Evolutionary conservation across 352 stramenopile species (phyloP).

Genomic region (Pythium angustatum): DNA sequence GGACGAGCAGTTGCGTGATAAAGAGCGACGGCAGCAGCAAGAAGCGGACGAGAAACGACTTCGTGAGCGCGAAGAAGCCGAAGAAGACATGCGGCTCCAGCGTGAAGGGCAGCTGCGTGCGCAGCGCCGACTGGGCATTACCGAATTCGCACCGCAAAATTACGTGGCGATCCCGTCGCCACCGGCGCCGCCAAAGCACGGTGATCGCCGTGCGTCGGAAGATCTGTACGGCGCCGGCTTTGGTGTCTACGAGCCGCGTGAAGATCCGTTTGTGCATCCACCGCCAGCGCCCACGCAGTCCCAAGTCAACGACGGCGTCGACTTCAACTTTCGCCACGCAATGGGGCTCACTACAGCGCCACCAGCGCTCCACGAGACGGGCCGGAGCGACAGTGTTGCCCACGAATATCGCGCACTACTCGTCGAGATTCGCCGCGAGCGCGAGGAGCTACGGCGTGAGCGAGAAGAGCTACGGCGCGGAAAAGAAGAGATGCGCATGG

Average conservation of each 20-base stretch:
- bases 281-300: conserved; percentile 29
- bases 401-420: conserved; percentile 70
- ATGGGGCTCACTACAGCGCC: conserved; percentile 23
- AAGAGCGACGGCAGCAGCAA: conserved; percentile 49
- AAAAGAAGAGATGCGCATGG: conserved; percentile 74
- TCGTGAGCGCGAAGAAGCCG: conserved; percentile 42
- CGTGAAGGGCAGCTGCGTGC: conserved; percentile 64
- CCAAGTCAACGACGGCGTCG: conserved; percentile 10
- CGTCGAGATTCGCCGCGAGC: conserved; percentile 68
- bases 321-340: conserved; percentile 18
- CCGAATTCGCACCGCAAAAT: conserved; percentile 19
- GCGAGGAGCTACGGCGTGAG: conserved; percentile 69
- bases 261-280: too few relatives aligned
- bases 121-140: conserved; percentile 40
- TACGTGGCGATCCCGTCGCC: conserved; percentile 24
- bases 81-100: conserved; percentile 53
- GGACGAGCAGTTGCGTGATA: conserved; percentile 77
- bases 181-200: conserved; percentile 4
- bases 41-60: conserved; percentile 41
- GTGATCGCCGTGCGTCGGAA: too few relatives aligned
- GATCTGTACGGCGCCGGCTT: too few relatives aligned
- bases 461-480: conserved; percentile 65
- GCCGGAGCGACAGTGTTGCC: conserved; percentile 36
- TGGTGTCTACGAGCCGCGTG: too few relatives aligned
- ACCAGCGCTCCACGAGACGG: conserved; percentile 16